Conservation (phyloP, 768 basidiomycete species). For the Plicaturopsis crispa region DNA sequence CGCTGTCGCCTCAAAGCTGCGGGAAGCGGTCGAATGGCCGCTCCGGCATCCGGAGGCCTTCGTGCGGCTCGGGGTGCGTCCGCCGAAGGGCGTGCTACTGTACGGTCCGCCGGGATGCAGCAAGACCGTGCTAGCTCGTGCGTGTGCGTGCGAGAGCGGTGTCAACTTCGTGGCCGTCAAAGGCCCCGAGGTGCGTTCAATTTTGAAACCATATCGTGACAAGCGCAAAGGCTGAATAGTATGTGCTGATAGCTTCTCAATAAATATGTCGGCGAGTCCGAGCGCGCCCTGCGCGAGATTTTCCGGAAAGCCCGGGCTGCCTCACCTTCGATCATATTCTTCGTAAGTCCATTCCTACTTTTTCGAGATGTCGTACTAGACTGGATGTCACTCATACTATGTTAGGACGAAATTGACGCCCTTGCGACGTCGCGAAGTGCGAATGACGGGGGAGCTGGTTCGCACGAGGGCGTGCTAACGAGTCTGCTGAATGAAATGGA, state of each 20-base stretch:
- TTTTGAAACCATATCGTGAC: neutral
- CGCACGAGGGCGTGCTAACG: constrained; percentile 86
- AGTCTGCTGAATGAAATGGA: constrained; percentile 98
- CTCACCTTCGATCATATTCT: constrained; percentile 93
- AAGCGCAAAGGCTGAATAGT: constrained; percentile 3
- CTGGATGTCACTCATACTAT: neutral
- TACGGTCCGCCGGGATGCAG: constrained; percentile 98
- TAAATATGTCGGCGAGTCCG: constrained; percentile 97
- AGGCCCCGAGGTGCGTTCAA: constrained; percentile 77
- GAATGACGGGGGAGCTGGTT: constrained; percentile 44
- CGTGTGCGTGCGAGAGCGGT: constrained; percentile 88
- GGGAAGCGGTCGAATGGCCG: constrained; percentile 95
- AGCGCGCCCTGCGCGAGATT: constrained; percentile 89
- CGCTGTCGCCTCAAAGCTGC: constrained; percentile 73
- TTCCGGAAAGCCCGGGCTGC: constrained; percentile 94
- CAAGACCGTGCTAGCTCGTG: constrained; percentile 89
- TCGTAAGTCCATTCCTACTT: constrained; percentile 46
- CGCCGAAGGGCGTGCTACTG: constrained; percentile 84
- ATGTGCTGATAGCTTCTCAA: constrained; percentile 73
- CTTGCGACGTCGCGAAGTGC: constrained; percentile 72
- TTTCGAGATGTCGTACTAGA: neutral
- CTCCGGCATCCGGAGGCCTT: constrained; percentile 83
- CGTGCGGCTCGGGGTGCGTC: constrained; percentile 75
- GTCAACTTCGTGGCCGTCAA: constrained; percentile 97
- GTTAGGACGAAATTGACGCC: constrained; percentile 94